phyloP scores from a whole-genome alignment of 257 asterid species.

The Galeopsis tetrahit region DNA sequence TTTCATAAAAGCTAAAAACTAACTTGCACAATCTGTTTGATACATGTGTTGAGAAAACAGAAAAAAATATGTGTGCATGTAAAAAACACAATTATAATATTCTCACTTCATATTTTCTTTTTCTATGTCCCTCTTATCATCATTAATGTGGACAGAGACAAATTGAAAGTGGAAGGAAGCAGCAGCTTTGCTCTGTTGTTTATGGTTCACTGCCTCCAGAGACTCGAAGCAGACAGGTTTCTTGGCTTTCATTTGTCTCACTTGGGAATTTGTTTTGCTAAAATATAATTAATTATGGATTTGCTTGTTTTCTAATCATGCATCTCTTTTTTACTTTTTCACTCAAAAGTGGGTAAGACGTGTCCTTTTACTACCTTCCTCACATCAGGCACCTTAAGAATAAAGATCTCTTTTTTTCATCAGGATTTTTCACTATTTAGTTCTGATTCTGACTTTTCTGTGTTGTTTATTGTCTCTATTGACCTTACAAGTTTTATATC shows the following conservation, averaged over 20 bases:
- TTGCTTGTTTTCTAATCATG: conserved; percentile 5
- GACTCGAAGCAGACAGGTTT: conserved; percentile 96
- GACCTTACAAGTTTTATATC: conserved; percentile 4
- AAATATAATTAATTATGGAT: conserved; percentile 3
- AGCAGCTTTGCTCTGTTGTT: conserved; percentile 94
- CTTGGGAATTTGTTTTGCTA: conserved; percentile 19
- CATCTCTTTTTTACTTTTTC: background rate
- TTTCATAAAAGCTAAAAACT: background rate
- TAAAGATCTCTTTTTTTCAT: background rate
- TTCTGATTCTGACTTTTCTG: conserved; percentile 4
- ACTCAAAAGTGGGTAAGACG: background rate
- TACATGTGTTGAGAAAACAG: background rate
- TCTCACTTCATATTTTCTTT: conserved; percentile 24
- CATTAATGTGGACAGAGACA: conserved; percentile 57
- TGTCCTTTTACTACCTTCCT: background rate
- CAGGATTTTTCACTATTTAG: background rate
- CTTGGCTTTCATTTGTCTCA: conserved; percentile 37
- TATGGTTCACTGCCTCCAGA: conserved; percentile 98
- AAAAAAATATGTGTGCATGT: background rate
- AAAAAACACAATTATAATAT: background rate
- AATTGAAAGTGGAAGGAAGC: conserved; percentile 70
- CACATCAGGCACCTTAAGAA: background rate
- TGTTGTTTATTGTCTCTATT: background rate
- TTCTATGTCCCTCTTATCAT: conserved; percentile 26
- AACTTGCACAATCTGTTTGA: conserved; percentile 12